A percentile compares a stretch with the other conserved stretches of the same genome.
These are phyloP conservation scores for Mortierella sp. DNA, from an alignment of 371 early-diverging fungal species.

Conservation along the genomic window DNA sequence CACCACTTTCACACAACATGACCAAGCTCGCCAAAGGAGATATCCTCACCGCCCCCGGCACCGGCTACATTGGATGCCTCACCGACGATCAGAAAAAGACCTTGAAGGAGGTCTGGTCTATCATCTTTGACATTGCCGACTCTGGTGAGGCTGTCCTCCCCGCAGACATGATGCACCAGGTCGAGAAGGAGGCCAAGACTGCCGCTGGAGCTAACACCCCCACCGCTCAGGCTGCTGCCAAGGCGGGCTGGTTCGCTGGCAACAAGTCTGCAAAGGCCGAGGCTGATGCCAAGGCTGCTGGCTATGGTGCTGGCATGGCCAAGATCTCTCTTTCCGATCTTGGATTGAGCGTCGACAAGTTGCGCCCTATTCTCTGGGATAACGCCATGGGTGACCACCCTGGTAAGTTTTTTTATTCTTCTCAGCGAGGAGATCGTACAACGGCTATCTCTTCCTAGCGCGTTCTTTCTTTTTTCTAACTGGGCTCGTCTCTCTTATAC, in stretches of 20 bases:
- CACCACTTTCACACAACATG: neutral
- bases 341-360: slow-evolving; percentile 29
- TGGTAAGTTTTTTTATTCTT: neutral
- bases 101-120: slow-evolving; percentile 69
- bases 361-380: slow-evolving; percentile 39
- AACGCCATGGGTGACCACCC: slow-evolving; percentile 49
- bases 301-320: slow-evolving; percentile 23
- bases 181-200: slow-evolving; percentile 28
- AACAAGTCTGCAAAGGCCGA: slow-evolving; percentile 3
- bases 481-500: slow-evolving; percentile 55
- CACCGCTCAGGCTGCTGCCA: slow-evolving; percentile 17
- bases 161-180: slow-evolving; percentile 12
- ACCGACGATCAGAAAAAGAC: slow-evolving; percentile 64
- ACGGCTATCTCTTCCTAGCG: no score
- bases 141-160: slow-evolving; percentile 40
- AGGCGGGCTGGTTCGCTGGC: slow-evolving; percentile 32
- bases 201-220: slow-evolving; percentile 29
- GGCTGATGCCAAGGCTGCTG: slow-evolving; percentile 16
- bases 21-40: slow-evolving; percentile 10
- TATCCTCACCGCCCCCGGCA: slow-evolving; percentile 38
- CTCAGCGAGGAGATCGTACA: no score
- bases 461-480: neutral
- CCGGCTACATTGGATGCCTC: slow-evolving; percentile 64
- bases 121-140: slow-evolving; percentile 65
- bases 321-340: slow-evolving; percentile 56